Percentiles rank a stretch among this genome's conserved stretches.
Evolutionary conservation across 495 filamentous ascomycete species (phyloP).

Genomic region (Penicillium roqueforti): DNA sequence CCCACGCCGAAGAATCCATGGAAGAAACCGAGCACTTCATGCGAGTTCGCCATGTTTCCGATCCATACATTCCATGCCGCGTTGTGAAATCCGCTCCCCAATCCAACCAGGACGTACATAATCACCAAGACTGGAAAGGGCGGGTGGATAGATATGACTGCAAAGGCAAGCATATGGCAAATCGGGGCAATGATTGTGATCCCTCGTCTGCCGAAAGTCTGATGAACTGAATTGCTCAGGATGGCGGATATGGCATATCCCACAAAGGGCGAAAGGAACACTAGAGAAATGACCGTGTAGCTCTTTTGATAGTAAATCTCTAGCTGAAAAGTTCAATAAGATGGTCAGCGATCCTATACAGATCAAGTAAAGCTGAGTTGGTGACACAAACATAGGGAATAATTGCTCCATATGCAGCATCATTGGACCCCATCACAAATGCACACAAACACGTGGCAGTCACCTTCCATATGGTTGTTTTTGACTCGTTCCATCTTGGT

Average conservation of each 20-base stretch:
- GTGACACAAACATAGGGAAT: conserved; percentile 42
- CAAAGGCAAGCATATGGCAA: conserved; percentile 57
- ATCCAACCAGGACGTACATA: conserved; percentile 51
- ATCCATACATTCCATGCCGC: conserved; percentile 61
- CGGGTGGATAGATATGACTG: conserved; percentile 51
- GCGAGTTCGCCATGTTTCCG: conserved; percentile 53
- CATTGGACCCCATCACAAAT: conserved; percentile 69
- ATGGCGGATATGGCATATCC: conserved; percentile 53
- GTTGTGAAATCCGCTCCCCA: conserved; percentile 55
- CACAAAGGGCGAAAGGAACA: conserved; percentile 56
- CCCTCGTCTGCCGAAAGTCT: conserved; percentile 63
- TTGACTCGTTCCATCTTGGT: conserved; percentile 25
- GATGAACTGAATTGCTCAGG: conserved; percentile 50
- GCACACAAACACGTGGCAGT: conserved; percentile 20
- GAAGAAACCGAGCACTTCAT: conserved; percentile 52
- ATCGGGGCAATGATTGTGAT: conserved; percentile 60
- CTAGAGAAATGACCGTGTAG: conserved; percentile 52
- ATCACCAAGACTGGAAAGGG: conserved; percentile 54
- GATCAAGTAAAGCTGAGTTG: not conserved
- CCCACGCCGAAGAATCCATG: conserved; percentile 58
- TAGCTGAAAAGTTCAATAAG: conserved; percentile 31
- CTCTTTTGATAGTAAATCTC: conserved; percentile 51
- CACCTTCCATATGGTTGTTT: conserved; percentile 20
- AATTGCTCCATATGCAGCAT: conserved; percentile 62
- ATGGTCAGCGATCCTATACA: not conserved